phyloP scores from a whole-genome alignment of 768 basidiomycete genomes.

The Auriculariales sp. region DNA sequence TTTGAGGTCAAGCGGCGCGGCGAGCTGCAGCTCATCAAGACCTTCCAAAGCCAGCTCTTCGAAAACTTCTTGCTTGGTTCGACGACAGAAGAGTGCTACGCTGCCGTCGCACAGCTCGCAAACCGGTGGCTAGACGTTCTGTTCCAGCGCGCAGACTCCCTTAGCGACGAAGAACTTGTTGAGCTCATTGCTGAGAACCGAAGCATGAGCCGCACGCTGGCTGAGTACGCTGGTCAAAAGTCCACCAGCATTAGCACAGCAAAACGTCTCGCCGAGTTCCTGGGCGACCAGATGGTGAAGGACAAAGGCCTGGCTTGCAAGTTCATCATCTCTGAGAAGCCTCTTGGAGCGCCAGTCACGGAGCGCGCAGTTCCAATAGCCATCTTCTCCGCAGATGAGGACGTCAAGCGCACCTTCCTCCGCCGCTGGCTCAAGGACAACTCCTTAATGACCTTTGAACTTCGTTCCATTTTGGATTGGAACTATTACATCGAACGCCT shows the following conservation, averaged over 20 bases:
- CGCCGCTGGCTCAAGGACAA: conserved; percentile 96
- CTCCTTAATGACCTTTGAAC: conserved; percentile 70
- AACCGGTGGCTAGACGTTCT: conserved; percentile 97
- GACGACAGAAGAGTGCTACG: conserved; percentile 92
- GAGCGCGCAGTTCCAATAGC: conserved; percentile 94
- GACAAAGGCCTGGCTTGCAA: conserved; percentile 98
- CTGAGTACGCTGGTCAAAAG: conserved; percentile 93
- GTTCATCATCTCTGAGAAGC: conserved; percentile 95
- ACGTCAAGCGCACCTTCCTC: conserved; percentile 76
- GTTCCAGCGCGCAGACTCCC: conserved; percentile 68
- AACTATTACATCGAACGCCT: conserved; percentile 94
- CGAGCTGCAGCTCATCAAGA: conserved; percentile 96
- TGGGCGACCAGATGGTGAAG: conserved; percentile 98
- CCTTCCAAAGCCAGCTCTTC: conserved; percentile 97
- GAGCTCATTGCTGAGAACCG: conserved; percentile 98
- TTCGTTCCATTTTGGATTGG: conserved; percentile 95
- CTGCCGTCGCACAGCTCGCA: conserved; percentile 83
- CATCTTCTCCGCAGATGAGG: conserved; percentile 92
- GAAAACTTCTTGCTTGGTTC: conserved; percentile 90
- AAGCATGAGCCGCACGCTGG: conserved; percentile 92
- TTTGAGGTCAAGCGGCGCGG: conserved; percentile 98
- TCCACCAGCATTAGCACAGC: conserved; percentile 98
- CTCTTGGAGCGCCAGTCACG: conserved; percentile 86
- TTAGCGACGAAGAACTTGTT: conserved; percentile 84
- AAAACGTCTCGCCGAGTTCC: conserved; percentile 84